These are phyloP conservation scores for Citrullus amarus DNA, from an alignment of 306 rosid species.

Conservation along the genomic window DNA sequence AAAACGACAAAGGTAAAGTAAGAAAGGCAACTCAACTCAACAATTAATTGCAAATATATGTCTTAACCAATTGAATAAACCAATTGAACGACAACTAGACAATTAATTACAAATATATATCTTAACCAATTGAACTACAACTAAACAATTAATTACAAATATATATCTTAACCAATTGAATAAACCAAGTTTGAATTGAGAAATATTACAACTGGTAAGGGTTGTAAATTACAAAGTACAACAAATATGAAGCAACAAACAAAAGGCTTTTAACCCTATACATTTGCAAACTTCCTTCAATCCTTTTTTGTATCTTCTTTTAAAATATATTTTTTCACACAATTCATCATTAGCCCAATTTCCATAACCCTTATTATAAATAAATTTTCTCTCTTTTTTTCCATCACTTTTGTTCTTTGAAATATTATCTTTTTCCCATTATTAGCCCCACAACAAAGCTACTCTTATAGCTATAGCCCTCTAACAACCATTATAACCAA, in stretches of 20 bases:
- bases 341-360: neutral
- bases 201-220: neutral
- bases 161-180: too few species aligned
- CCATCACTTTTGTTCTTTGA: too few species aligned
- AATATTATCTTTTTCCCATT: neutral
- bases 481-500: conserved; percentile 36
- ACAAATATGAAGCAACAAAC: neutral
- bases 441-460: neutral
- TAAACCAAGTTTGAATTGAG: too few species aligned
- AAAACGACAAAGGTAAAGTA: too few species aligned
- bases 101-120: too few species aligned
- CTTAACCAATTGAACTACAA: too few species aligned
- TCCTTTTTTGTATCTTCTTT: neutral
- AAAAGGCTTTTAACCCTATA: neutral
- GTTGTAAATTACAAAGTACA: neutral
- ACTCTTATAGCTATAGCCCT: neutral
- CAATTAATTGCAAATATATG: too few species aligned
- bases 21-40: too few species aligned
- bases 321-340: neutral
- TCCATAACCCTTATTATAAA: neutral
- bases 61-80: too few species aligned
- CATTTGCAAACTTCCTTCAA: neutral
- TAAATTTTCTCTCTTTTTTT: neutral
- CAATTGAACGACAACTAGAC: too few species aligned
- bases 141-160: too few species aligned